Conservation (phyloP, 1,284 basidiomycete species). For the Cutaneotrichosporon curvatum region DNA sequence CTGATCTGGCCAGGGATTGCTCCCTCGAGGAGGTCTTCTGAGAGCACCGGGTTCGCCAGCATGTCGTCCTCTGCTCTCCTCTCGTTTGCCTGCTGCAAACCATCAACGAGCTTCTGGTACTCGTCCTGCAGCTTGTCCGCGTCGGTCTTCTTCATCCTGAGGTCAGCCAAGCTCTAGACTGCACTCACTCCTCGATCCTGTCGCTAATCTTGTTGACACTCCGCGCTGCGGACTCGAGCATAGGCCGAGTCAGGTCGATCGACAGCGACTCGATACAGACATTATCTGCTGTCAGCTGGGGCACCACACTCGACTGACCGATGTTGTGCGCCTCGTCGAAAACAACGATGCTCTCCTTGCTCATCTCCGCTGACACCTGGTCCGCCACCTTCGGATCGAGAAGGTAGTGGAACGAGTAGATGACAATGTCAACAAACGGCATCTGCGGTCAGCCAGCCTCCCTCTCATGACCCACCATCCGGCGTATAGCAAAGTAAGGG, state of each 20-base stretch:
- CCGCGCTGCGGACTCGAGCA: constrained; percentile 89
- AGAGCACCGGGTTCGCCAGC: constrained; percentile 91
- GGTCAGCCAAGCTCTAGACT: not conserved
- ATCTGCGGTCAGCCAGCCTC: constrained; percentile 54
- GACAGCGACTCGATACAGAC: constrained; percentile 98
- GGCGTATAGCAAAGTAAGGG: constrained; percentile 91
- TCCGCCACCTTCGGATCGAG: constrained; percentile 99
- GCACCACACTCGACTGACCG: constrained; percentile 51
- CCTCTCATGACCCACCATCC: constrained; percentile 66
- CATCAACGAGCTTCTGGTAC: constrained; percentile 93
- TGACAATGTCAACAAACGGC: constrained; percentile 90
- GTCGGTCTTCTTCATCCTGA: constrained; percentile 86
- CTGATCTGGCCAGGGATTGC: constrained; percentile 97
- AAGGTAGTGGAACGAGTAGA: constrained; percentile 99
- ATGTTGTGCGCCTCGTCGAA: constrained; percentile 99
- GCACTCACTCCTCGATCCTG: constrained; percentile 80
- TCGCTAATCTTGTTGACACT: constrained; percentile 83
- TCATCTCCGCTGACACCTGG: constrained; percentile 95
- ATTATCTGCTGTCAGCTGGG: constrained; percentile 59
- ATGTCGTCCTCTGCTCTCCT: constrained; percentile 66
- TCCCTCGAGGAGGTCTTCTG: constrained; percentile 89
- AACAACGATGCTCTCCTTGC: constrained; percentile 96
- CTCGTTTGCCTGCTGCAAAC: constrained; percentile 69
- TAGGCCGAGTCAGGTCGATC: constrained; percentile 96
- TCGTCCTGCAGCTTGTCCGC: constrained; percentile 93